phyloP scores from a whole-genome alignment of 73 alveolate species.

The Paramecium sonneborni region DNA sequence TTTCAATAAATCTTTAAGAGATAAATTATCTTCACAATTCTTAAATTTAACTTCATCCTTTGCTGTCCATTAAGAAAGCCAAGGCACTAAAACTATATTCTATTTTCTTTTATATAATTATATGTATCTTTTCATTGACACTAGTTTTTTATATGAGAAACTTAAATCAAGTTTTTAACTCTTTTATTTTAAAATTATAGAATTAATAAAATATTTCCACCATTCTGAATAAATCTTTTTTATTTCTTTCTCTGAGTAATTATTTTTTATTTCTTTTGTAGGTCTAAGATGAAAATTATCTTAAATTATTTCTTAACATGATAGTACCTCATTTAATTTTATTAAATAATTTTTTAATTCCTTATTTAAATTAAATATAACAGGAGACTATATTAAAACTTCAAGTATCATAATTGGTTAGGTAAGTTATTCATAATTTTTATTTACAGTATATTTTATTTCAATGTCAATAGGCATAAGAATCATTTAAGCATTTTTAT shows the following conservation, averaged over 20 bases:
- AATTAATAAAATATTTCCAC: constrained; percentile 52
- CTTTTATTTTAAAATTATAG: constrained; percentile 4
- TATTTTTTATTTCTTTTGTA: not conserved
- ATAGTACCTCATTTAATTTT: constrained; percentile 26
- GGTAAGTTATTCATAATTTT: not conserved
- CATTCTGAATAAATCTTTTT: constrained; percentile 20
- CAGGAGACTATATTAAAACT: not conserved
- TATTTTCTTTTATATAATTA: constrained; percentile 36
- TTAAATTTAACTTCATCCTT: constrained; percentile 2
- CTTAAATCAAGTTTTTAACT: constrained; percentile 17
- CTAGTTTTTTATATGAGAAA: not conserved
- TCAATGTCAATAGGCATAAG: not conserved
- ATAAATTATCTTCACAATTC: not conserved
- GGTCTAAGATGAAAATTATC: constrained; percentile 54
- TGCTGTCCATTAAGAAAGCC: constrained; percentile 27
- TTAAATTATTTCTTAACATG: constrained; percentile 6
- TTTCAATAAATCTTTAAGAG: constrained; percentile 36
- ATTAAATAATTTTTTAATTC: constrained; percentile 1
- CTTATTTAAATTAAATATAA: not conserved
- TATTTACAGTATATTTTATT: not conserved
- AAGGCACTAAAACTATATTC: constrained; percentile 13
- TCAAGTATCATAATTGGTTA: not conserved
- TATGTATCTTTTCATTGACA: constrained; percentile 35
- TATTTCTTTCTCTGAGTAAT: constrained; percentile 24
- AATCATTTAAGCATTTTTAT: not conserved